Base-by-base conservation (phyloP, 1,284 basidiomycete genomes). In the Leccinum huronense region DNA sequence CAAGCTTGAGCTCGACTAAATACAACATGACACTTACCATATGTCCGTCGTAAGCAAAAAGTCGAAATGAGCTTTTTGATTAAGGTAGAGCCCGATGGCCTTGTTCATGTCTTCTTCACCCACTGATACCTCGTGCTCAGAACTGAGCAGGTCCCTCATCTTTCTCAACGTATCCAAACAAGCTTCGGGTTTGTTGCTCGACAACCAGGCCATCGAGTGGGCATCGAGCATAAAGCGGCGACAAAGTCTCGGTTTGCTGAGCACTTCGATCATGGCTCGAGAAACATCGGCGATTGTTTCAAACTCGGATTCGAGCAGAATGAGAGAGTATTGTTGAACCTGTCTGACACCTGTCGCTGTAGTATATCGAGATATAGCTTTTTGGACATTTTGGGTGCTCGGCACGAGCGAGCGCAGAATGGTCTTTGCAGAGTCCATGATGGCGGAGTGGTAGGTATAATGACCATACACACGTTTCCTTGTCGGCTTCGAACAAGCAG, bases 221-320 rank as follows among this genome's bases (percentile, higher is more conserved):
- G 57, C 69, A 30, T 65, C 53, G 2, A 60, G 33, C 45, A 69
- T 57, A 11, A 59, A 57, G 3, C 33, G 57, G 8, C 48, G 56
- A 38, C 33, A 9, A 3, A 60, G 40, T 0, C 27, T 1, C 4
- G 64, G 67, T 10, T 56, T 34, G 2, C 55, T 40, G 1, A 67
- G n/a, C n/a, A 48, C 45, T 19, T 67, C 5, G 9, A 68, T 48
- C 16, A 65, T 58, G 3, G 61, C 65, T 0, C 40, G 31, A 5
- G 62, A 60, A 4, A 60, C 57, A 11, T 68, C 48, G 13, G 23
- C 6, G 19, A 65, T 56, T 7, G 59, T 40, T 31, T 71, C 57
- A 9, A 71, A 34, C 8, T 71, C 58, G 31, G 31, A 13, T 42
- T 71, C 65, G 9, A 69, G 61, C 5, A 38, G 53, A 48, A 68